Percentiles rank a stretch among this genome's conserved stretches.
Conservation (phyloP, 345 rosid species). For the Euphorbia pulcherrima region DNA sequence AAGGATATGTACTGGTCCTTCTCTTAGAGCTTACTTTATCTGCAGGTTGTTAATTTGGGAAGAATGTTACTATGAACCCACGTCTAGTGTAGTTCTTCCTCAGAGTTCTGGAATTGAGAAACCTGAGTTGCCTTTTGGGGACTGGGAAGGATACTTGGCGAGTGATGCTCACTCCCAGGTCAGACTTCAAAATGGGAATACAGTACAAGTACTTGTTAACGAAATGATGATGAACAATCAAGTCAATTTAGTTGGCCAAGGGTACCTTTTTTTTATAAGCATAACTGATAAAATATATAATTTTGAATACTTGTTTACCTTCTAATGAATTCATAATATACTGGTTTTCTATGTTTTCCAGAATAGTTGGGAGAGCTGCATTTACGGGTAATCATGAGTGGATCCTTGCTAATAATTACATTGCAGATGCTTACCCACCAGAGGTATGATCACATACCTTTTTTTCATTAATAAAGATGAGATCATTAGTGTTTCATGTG, state of each 20-base stretch:
- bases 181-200: slow-evolving; percentile 37
- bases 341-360: slow-evolving; percentile 31
- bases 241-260: slow-evolving; percentile 74
- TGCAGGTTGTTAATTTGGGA: slow-evolving; percentile 92
- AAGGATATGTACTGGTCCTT: neutral
- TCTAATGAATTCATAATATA: slow-evolving; percentile 1
- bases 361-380: slow-evolving; percentile 84
- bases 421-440: slow-evolving; percentile 53
- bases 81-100: slow-evolving; percentile 27
- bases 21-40: slow-evolving; percentile 8
- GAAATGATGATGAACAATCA: slow-evolving; percentile 77
- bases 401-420: slow-evolving; percentile 59
- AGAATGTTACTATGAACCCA: slow-evolving; percentile 56
- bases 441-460: slow-evolving; percentile 42
- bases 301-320: neutral
- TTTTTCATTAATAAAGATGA: neutral
- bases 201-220: slow-evolving; percentile 50
- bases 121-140: slow-evolving; percentile 34
- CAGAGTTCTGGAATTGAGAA: slow-evolving; percentile 28
- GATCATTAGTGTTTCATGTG: neutral
- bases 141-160: slow-evolving; percentile 37
- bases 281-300: neutral
- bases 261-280: slow-evolving; percentile 44
- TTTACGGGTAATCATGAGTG: slow-evolving; percentile 84
- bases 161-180: slow-evolving; percentile 28